Evolutionary conservation across 2,329 filamentous ascomycete genomes (phyloP).

Genomic region (Chrysosporium keratinophilum): DNA sequence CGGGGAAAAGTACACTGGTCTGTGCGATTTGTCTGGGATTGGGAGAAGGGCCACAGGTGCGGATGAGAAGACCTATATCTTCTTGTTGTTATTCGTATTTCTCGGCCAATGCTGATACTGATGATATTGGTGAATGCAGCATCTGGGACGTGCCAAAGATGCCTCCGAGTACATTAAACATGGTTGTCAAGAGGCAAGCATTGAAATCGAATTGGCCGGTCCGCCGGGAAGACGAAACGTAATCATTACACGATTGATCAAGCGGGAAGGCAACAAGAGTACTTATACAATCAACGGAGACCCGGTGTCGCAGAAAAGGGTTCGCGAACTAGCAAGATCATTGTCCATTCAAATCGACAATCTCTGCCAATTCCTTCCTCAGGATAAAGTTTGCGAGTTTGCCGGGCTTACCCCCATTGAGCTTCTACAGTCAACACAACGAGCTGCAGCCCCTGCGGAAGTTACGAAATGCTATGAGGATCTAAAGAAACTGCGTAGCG

Average conservation of each 20-base stretch:
- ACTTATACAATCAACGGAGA: conserved; percentile 68
- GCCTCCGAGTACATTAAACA: conserved; percentile 90
- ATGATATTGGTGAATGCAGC: conserved; percentile 29
- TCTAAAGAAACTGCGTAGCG: conserved; percentile 59
- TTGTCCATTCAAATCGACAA: conserved; percentile 96
- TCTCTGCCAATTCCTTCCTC: conserved; percentile 89
- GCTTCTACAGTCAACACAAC: conserved; percentile 72
- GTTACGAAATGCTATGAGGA: conserved; percentile 69
- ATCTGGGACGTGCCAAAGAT: conserved; percentile 75
- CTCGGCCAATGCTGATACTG: neutral
- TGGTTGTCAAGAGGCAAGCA: conserved; percentile 61
- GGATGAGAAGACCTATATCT: conserved; percentile 15
- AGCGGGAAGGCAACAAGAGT: conserved; percentile 68
- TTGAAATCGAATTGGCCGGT: conserved; percentile 78
- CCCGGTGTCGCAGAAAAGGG: conserved; percentile 48
- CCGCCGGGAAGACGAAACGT: conserved; percentile 51
- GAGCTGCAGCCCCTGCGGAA: conserved; percentile 71
- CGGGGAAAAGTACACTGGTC: conserved; percentile 92
- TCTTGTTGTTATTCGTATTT: neutral
- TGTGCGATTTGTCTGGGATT: conserved; percentile 92
- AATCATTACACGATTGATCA: conserved; percentile 65
- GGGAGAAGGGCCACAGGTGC: conserved; percentile 62
- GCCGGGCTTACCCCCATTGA: conserved; percentile 72
- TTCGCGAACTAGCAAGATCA: conserved; percentile 56
- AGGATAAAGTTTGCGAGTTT: conserved; percentile 93